A percentile compares a stretch with the other conserved stretches of the same genome.
Evolutionary conservation across 2,329 filamentous ascomycete species (phyloP).

Genomic region (Ciborinia camelliae): DNA sequence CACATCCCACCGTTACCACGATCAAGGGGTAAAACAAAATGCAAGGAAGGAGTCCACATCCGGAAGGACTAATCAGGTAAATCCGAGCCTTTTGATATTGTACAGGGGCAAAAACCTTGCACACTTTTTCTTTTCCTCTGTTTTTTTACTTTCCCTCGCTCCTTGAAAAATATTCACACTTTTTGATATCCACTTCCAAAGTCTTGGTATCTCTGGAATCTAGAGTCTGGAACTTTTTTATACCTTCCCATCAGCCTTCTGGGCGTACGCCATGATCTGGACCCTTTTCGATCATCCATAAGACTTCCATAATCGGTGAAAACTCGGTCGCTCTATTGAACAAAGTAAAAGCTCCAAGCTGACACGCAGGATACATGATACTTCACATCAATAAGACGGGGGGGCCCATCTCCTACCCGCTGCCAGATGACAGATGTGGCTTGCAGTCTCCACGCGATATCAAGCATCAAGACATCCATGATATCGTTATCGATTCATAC

Average conservation of each 20-base stretch:
- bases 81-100: constrained; percentile 14
- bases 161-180: background rate
- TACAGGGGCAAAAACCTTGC: background rate
- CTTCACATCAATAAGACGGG: constrained; percentile 5
- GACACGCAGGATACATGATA: constrained; percentile 15
- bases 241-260: background rate
- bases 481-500: background rate
- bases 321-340: constrained; percentile 6
- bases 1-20: background rate
- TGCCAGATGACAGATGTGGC: constrained; percentile 12
- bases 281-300: constrained; percentile 5
- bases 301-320: constrained; percentile 4
- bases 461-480: background rate
- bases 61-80: constrained; percentile 13
- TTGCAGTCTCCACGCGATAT: background rate
- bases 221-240: constrained; percentile 3
- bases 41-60: background rate
- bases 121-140: background rate
- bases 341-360: background rate
- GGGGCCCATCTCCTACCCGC: background rate
- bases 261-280: constrained; percentile 18
- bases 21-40: background rate
- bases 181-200: constrained; percentile 15
- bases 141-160: background rate
- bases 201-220: constrained; percentile 6